Base-by-base conservation (phyloP, 345 rosid genomes). In the Pistacia vera region DNA sequence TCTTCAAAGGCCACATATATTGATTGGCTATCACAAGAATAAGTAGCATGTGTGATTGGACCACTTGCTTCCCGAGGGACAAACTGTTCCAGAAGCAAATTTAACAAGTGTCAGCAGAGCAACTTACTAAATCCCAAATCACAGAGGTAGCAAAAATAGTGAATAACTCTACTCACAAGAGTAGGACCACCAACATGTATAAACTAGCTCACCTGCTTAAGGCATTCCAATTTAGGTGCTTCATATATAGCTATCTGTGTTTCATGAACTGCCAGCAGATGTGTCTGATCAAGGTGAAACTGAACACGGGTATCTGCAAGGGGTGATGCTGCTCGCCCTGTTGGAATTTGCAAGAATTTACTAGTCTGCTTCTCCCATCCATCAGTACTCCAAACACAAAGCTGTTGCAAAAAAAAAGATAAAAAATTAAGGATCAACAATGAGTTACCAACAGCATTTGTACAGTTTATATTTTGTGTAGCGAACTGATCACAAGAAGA, bases 381-480 rank as follows among this genome's bases (percentile, higher is more conserved):
- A 84, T 84, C 92, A 12, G 88, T 90, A 83, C 81, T 92, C 98
- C 98, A 93, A 66, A 92, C 88, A 75, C 98, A 93, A 63, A 93
- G 73, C 98, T 92, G 82, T 25, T 66, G 67, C 28, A 13, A 68
- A 56, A 58, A 61, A 61, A 65, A 46, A 22, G 12, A 64, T 17
- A 16, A 33, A 11, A 49, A 60, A 28, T 35, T 72, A 8, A 16
- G 35, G 38, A n/a, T 71, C 20, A 48, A 49, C 3, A 12, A 78
- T 57, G 55, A 20, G 14, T 60, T 35, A 66, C 25, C 28, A n/a
- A 63, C 57, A 16, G 25, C n/a, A 70, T 28, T 12, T 35, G 33
- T 44, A 33, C 14, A 76, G 59, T 61, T n/a, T 60, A 2, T 44
- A 35, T 60, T 20, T 22, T 30, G 49, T 5, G 25, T 16, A 41